Evolutionary conservation across 2,329 filamentous ascomycete species (phyloP), one percentile per base, ranked within the genome.

Genomic region (Achaetomium macrosporum): DNA sequence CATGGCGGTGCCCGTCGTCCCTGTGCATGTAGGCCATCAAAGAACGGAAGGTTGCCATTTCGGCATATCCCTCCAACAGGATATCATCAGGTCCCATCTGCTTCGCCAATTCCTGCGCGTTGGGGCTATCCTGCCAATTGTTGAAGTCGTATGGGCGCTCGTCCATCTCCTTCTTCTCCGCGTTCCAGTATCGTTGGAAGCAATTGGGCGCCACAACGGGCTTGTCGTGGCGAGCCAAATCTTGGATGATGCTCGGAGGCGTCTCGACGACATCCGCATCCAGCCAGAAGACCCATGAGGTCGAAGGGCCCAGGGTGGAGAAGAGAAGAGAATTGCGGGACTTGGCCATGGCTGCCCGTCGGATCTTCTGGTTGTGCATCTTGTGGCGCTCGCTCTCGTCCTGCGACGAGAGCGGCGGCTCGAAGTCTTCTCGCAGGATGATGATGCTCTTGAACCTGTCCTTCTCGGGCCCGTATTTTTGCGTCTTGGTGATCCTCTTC

Each of bases 281-380:
- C 30, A 99, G 78, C 93, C 93, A 99, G 20, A 99, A 77, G 33
- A 99, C 91, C 93, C 93, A 99, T 0, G 90, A 93, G 0, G 90
- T 96, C 12, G 83, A 80, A 0, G 91, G 91, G 1, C 92, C 91
- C 10, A 99, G 76, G 0, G 92, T 97, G 9, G 93, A 96, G 73
- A 97, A 99, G 29, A 99, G 80, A 9, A 99, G 79, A 50, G 88
- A 95, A 68, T 99, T 99, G 59, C 93, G 85, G 36, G 93, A 92
- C 65, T 89, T 87, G 64, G 90, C 85, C 93, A 99, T 97, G 56
- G 89, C 86, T 40, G 90, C 86, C 35, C 93, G 82, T 12, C 93
- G 84, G 7, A 76, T 77, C 71, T 95, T 96, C 68, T 99, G 93
- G 65, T 95, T 90, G 57, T 84, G 76, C 73, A 96, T 83, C 71